Percentiles rank a stretch among this genome's conserved stretches.
Conservation (phyloP, 2,329 filamentous ascomycete species). For the Pseudocercospora pini-densiflorae region DNA sequence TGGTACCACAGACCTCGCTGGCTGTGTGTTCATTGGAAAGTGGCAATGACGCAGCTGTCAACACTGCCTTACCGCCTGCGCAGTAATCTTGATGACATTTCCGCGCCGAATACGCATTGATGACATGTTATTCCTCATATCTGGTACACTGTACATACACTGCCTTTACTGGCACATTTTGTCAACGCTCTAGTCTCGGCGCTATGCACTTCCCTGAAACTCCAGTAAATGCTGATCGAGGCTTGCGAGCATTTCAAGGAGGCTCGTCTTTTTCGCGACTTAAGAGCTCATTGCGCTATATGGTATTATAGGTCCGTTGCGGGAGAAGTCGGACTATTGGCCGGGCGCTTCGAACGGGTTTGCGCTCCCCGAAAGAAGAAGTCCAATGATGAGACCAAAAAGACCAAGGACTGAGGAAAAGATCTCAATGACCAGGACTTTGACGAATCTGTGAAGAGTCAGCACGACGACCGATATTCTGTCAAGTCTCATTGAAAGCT, state of each 20-base stretch:
- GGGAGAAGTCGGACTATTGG: background rate
- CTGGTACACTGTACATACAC: slow-evolving; percentile 8
- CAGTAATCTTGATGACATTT: too few species aligned
- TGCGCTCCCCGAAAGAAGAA: slow-evolving; percentile 85
- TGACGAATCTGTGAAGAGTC: slow-evolving; percentile 75
- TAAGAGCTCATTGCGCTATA: too few species aligned
- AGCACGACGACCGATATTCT: slow-evolving; percentile 4
- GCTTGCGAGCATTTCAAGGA: background rate
- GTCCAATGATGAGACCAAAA: slow-evolving; percentile 93
- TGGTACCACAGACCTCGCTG: background rate
- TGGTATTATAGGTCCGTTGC: too few species aligned
- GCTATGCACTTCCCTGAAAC: slow-evolving; percentile 3
- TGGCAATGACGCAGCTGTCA: too few species aligned
- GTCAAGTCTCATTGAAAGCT: too few species aligned
- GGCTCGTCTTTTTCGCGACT: too few species aligned
- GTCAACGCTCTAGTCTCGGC: slow-evolving; percentile 2
- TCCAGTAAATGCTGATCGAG: background rate
- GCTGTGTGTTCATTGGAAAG: too few species aligned
- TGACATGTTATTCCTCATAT: slow-evolving; percentile 1
- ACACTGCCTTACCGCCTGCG: background rate
- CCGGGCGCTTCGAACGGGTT: slow-evolving; percentile 63
- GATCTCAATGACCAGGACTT: slow-evolving; percentile 98
- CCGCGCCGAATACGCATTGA: background rate
- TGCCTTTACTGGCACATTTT: background rate
- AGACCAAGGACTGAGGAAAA: slow-evolving; percentile 97